Percentiles rank a stretch among this genome's conserved stretches.
phyloP scores from a whole-genome alignment of 106 monocot genomes.

The Vanilla planifolia region DNA sequence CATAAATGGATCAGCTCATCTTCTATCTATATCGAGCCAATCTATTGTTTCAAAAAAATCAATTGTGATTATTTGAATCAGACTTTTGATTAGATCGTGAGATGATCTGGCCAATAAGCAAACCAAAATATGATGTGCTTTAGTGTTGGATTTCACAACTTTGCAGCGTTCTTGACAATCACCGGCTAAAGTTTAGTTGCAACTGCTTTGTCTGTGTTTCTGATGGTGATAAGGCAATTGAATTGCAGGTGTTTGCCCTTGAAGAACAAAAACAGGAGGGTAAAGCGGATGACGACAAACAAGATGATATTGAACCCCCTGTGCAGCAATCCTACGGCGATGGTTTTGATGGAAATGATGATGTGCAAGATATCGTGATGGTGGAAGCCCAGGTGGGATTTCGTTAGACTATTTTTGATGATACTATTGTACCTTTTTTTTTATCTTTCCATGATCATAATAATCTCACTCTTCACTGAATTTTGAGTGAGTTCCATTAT shows the following conservation, averaged over 20 bases:
- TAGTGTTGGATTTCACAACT: neutral
- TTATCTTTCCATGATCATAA: neutral
- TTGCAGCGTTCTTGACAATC: neutral
- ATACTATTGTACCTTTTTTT: no score
- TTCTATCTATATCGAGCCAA: no score
- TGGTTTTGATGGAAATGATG: slow-evolving; percentile 37
- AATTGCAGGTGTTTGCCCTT: slow-evolving; percentile 39
- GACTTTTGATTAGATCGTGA: no score
- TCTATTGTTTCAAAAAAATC: no score
- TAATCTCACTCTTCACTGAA: neutral
- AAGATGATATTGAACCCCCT: slow-evolving; percentile 32
- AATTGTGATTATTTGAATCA: no score
- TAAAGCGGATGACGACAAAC: slow-evolving; percentile 40
- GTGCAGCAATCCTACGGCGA: slow-evolving; percentile 10
- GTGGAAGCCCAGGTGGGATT: slow-evolving; percentile 52
- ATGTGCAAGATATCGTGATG: slow-evolving; percentile 40
- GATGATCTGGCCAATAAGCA: no score
- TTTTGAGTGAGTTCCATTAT: no score
- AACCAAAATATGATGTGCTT: no score
- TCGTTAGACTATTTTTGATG: neutral
- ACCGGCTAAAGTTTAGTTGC: neutral
- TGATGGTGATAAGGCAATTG: neutral
- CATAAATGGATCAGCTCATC: no score
- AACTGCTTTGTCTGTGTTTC: neutral
- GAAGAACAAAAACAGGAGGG: slow-evolving; percentile 66